A percentile compares a stretch with the other conserved stretches of the same genome.
Evolutionary conservation across 495 filamentous ascomycete genomes (phyloP).

Genomic region (Podospora pseudoanserina): DNA sequence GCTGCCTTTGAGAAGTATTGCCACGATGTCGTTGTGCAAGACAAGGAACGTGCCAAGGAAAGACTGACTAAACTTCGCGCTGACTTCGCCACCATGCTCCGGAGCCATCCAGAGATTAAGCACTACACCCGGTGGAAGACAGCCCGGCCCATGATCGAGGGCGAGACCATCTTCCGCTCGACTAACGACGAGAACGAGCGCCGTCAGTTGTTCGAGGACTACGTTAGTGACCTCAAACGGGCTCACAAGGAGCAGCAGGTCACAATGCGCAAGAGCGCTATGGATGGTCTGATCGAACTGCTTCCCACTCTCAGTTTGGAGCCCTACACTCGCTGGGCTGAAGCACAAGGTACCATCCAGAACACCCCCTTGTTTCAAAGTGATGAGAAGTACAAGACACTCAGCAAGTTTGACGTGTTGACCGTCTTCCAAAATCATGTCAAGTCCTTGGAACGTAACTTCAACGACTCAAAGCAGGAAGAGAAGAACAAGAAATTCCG

Average conservation of each 20-base stretch:
- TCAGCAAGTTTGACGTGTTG: conserved; percentile 86
- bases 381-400: conserved; percentile 82
- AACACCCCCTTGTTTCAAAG: conserved; percentile 73
- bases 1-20: conserved; percentile 94
- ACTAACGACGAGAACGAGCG: conserved; percentile 86
- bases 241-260: conserved; percentile 70
- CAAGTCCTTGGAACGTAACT: conserved; percentile 80
- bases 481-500: conserved; percentile 76
- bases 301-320: conserved; percentile 83
- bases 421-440: conserved; percentile 93
- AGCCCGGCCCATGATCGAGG: conserved; percentile 88
- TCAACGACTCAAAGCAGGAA: conserved; percentile 83
- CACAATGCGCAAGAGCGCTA: conserved; percentile 68
- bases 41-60: conserved; percentile 93
- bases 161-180: conserved; percentile 90
- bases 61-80: conserved; percentile 86
- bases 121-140: conserved; percentile 98
- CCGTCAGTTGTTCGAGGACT: conserved; percentile 91
- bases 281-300: conserved; percentile 77
- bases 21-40: conserved; percentile 82
- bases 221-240: conserved; percentile 79
- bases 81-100: conserved; percentile 95
- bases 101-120: conserved; percentile 95
- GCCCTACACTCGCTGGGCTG: conserved; percentile 92
- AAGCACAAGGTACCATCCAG: conserved; percentile 78